Percentiles rank a stretch among this genome's conserved stretches.
Conservation (phyloP, 2,329 filamentous ascomycete genomes). For the Claviceps cyperi region DNA sequence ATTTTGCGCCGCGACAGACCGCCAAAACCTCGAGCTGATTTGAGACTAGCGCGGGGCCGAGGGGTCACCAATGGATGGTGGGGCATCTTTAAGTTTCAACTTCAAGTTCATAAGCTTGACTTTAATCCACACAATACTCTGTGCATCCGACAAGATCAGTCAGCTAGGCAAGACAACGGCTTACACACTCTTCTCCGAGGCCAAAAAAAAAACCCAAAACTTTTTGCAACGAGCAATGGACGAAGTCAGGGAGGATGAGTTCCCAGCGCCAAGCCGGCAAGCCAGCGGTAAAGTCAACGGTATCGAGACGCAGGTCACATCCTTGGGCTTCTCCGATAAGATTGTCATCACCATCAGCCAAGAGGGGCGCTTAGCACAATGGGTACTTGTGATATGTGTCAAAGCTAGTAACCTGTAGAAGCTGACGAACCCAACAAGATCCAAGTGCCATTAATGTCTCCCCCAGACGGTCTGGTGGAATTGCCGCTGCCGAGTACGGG, state of each 20-base stretch:
- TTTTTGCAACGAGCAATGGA: conserved; percentile 11
- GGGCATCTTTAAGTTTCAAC: background rate
- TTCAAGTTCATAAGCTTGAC: too few relatives aligned
- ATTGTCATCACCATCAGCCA: conserved; percentile 84
- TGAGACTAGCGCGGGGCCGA: conserved; percentile 21
- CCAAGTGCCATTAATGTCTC: conserved; percentile 62
- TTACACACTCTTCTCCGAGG: background rate
- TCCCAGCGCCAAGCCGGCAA: conserved; percentile 50
- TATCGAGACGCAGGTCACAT: conserved; percentile 55
- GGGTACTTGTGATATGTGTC: conserved; percentile 42
- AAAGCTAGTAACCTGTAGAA: background rate
- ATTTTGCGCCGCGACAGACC: conserved; percentile 23
- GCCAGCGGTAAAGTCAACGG: conserved; percentile 50
- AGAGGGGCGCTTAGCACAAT: conserved; percentile 73
- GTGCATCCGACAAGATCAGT: background rate
- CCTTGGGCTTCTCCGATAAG: conserved; percentile 71
- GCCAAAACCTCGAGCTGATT: conserved; percentile 17
- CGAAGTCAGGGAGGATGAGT: conserved; percentile 38
- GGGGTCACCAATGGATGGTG: background rate
- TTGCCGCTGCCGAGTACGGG: conserved; percentile 36
- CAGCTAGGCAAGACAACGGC: background rate
- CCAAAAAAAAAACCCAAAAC: background rate
- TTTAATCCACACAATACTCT: background rate
- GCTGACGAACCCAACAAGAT: conserved; percentile 33
- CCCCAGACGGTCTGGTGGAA: conserved; percentile 49